These are phyloP conservation scores for Hypoxylon trugodes DNA, from an alignment of 495 filamentous ascomycete species.

Conservation along the genomic window DNA sequence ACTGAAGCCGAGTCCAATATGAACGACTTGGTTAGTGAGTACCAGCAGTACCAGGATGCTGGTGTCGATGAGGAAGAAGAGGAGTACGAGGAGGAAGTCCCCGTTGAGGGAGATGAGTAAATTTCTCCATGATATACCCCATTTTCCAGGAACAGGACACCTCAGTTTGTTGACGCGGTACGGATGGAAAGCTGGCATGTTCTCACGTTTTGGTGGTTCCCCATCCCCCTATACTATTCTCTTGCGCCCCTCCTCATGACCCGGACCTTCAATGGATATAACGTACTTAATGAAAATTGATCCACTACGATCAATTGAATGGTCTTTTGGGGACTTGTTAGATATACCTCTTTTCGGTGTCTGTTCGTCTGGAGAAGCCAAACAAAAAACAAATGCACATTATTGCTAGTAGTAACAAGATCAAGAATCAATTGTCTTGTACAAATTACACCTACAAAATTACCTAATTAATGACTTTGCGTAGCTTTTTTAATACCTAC, in stretches of 20 bases:
- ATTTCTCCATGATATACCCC: constrained; percentile 32
- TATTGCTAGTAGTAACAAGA: constrained; percentile 45
- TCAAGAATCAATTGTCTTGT: constrained; percentile 43
- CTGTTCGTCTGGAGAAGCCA: constrained; percentile 35
- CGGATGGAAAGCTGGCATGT: constrained; percentile 29
- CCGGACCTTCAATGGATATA: constrained; percentile 43
- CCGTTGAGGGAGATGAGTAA: constrained; percentile 43
- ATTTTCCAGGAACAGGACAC: constrained; percentile 31
- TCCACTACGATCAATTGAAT: constrained; percentile 35
- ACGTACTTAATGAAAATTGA: constrained; percentile 40
- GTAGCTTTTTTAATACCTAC: neutral
- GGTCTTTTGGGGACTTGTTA: constrained; percentile 41
- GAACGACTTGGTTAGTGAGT: constrained; percentile 99
- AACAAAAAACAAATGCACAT: constrained; percentile 34
- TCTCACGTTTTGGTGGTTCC: constrained; percentile 28
- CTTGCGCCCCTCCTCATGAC: constrained; percentile 37
- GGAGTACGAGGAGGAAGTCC: constrained; percentile 68
- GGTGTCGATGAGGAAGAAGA: constrained; percentile 78
- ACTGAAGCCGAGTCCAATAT: constrained; percentile 99
- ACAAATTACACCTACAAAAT: constrained; percentile 29
- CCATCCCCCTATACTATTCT: constrained; percentile 44
- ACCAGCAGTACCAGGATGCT: constrained; percentile 99
- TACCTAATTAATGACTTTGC: too few species aligned
- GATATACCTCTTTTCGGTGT: constrained; percentile 46
- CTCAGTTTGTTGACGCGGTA: constrained; percentile 18